A percentile compares a stretch with the other conserved stretches of the same genome.
Conservation (phyloP, 2,329 filamentous ascomycete species). For the Verticillium dahliae region DNA sequence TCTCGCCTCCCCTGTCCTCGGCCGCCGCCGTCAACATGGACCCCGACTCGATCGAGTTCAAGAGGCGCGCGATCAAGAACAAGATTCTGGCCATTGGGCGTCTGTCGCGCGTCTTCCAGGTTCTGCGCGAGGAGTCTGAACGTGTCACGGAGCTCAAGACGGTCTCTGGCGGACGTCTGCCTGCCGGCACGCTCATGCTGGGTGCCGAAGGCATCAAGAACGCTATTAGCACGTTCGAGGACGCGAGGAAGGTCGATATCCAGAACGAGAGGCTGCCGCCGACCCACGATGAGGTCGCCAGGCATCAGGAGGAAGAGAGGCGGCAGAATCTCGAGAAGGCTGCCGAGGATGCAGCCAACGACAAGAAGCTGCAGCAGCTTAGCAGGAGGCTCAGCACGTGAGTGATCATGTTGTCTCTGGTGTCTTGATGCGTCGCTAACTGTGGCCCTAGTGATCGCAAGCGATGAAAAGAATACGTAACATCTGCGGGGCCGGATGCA, state of each 20-base stretch:
- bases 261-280: slow-evolving; percentile 95
- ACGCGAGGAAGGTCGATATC: slow-evolving; percentile 91
- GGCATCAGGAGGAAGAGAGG: slow-evolving; percentile 74
- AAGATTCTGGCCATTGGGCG: slow-evolving; percentile 98
- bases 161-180: slow-evolving; percentile 83
- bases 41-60: slow-evolving; percentile 84
- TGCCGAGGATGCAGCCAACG: slow-evolving; percentile 83
- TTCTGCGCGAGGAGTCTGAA: slow-evolving; percentile 94
- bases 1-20: slow-evolving; percentile 62
- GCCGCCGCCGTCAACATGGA: slow-evolving; percentile 45
- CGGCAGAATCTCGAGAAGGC: slow-evolving; percentile 81
- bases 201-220: slow-evolving; percentile 98
- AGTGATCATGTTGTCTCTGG: slow-evolving; percentile 33
- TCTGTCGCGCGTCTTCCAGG: slow-evolving; percentile 95
- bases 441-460: not conserved
- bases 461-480: not conserved
- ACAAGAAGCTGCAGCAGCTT: slow-evolving; percentile 77
- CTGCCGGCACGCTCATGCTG: slow-evolving; percentile 93
- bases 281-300: slow-evolving; percentile 82
- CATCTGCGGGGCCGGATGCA: not conserved
- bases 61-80: slow-evolving; percentile 97
- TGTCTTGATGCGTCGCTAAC: not conserved
- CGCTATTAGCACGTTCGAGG: slow-evolving; percentile 93
- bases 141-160: slow-evolving; percentile 97
- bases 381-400: slow-evolving; percentile 94